These are phyloP conservation scores for Blastocystis hominis DNA, from an alignment of 352 stramenopile species.

Conservation along the genomic window DNA sequence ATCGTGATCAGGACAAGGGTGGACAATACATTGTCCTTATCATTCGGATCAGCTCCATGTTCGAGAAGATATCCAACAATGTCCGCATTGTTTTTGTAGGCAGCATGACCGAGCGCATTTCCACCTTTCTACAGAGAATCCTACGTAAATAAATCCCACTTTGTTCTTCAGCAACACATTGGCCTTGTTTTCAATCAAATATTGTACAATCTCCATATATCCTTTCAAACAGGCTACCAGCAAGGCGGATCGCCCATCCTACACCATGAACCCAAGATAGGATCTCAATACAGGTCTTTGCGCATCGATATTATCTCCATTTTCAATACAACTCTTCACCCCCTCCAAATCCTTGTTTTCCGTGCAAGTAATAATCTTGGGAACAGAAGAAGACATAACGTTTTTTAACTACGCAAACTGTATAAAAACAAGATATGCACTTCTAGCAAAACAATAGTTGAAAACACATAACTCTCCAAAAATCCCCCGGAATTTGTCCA, in stretches of 20 bases:
- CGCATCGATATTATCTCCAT: neutral
- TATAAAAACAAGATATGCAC: too few species aligned
- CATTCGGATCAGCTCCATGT: conserved; percentile 5
- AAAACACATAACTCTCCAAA: too few species aligned
- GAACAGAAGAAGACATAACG: too few species aligned
- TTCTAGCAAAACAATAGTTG: too few species aligned
- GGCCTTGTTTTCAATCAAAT: neutral
- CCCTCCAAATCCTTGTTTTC: conserved; percentile 37
- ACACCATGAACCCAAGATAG: neutral
- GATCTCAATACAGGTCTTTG: neutral
- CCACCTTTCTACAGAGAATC: conserved; percentile 17
- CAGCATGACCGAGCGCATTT: conserved; percentile 1
- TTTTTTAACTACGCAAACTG: too few species aligned
- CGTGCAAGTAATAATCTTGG: conserved; percentile 30
- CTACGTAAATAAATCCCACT: neutral
- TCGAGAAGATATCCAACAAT: neutral
- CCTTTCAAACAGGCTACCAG: conserved; percentile 36
- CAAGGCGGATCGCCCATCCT: conserved; percentile 19
- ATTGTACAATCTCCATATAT: neutral
- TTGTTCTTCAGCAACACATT: neutral
- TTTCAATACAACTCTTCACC: neutral
- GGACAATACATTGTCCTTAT: neutral
- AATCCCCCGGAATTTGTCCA: too few species aligned
- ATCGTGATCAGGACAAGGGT: neutral
- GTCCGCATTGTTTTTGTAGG: neutral